These are phyloP conservation scores for Trichoderma oligosporum DNA, from an alignment of 2,329 filamentous ascomycete species.

Conservation along the genomic window DNA sequence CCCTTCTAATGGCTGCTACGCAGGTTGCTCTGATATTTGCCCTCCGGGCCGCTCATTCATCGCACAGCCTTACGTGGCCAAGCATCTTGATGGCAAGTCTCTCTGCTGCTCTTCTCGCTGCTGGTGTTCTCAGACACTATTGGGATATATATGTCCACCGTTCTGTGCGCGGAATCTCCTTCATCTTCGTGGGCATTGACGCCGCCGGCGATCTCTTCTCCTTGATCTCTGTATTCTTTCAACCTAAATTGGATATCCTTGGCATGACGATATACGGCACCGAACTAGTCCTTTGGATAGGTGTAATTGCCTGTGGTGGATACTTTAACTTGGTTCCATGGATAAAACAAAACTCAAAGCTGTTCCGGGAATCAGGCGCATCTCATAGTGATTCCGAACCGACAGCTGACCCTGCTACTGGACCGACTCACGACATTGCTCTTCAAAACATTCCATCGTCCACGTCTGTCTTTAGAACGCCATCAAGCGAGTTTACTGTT, in stretches of 20 bases:
- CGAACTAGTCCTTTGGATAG: conserved; percentile 63
- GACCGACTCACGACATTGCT: conserved; percentile 9
- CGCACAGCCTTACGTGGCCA: conserved; percentile 56
- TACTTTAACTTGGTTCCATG: conserved; percentile 63
- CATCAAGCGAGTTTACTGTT: conserved; percentile 14
- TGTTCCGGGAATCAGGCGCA: neutral
- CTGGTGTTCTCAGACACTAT: conserved; percentile 65
- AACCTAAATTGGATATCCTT: conserved; percentile 54
- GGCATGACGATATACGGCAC: conserved; percentile 65
- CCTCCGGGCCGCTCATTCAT: conserved; percentile 43
- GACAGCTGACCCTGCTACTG: neutral
- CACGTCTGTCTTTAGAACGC: conserved; percentile 18
- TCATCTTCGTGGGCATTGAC: conserved; percentile 68
- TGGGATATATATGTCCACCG: conserved; percentile 64
- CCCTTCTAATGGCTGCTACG: conserved; percentile 54
- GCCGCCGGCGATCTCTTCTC: conserved; percentile 66
- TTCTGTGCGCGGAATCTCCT: conserved; percentile 67
- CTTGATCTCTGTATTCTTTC: conserved; percentile 60
- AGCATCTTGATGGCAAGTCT: conserved; percentile 63
- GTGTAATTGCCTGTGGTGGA: conserved; percentile 61
- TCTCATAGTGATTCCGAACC: neutral
- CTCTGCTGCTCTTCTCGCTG: conserved; percentile 59
- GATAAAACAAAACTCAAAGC: conserved; percentile 37
- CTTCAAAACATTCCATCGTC: conserved; percentile 19
- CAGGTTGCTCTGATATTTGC: conserved; percentile 59